Evolutionary conservation across 2,329 filamentous ascomycete genomes (phyloP).

Genomic region (Aschersonia sp.): DNA sequence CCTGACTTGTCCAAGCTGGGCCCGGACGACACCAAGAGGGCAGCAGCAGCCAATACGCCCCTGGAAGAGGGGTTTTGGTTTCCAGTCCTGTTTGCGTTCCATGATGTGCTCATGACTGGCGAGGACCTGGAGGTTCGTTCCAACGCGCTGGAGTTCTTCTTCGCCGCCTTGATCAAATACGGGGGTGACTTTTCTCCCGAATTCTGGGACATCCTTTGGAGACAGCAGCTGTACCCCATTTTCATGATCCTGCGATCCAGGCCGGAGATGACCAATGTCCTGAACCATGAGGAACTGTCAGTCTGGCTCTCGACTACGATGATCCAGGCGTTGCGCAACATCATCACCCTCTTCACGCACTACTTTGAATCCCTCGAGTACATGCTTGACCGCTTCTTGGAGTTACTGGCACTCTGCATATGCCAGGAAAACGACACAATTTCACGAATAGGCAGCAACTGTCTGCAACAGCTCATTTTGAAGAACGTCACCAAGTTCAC

Average conservation of each 20-base stretch:
- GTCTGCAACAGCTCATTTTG: constrained; percentile 86
- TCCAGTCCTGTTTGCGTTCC: constrained; percentile 92
- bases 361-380: constrained; percentile 94
- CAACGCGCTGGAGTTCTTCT: constrained; percentile 86
- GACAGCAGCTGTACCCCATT: constrained; percentile 91
- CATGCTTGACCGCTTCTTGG: constrained; percentile 95
- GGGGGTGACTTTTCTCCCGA: constrained; percentile 83
- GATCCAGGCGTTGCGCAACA: constrained; percentile 95
- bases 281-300: constrained; percentile 91
- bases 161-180: constrained; percentile 81
- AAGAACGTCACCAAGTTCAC: constrained; percentile 93
- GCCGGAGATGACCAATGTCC: constrained; percentile 88
- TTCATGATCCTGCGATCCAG: constrained; percentile 96
- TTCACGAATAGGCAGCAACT: constrained; percentile 94
- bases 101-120: constrained; percentile 97
- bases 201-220: constrained; percentile 98
- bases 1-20: constrained; percentile 28
- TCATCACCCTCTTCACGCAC: constrained; percentile 97
- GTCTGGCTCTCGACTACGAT: constrained; percentile 99
- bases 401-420: constrained; percentile 88
- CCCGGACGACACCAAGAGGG: constrained; percentile 30
- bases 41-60: constrained; percentile 59
- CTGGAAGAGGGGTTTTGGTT: constrained; percentile 99
- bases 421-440: constrained; percentile 99
- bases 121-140: constrained; percentile 94